Percentiles rank a stretch among this genome's conserved stretches.
phyloP scores from a whole-genome alignment of 106 monocot species.

The Platanthera guangdongensis region DNA sequence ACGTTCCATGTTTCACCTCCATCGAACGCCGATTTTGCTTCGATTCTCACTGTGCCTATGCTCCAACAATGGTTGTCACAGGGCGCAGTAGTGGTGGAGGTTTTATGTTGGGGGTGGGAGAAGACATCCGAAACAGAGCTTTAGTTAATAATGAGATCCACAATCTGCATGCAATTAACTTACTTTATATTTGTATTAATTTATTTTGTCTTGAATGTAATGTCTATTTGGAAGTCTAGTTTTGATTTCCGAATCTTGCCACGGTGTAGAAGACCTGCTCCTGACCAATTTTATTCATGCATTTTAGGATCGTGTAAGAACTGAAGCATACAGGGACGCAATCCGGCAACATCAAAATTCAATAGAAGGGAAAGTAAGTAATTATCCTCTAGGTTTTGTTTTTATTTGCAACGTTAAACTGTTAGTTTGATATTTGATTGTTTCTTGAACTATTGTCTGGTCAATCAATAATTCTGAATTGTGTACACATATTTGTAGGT shows the following conservation, averaged over 20 bases:
- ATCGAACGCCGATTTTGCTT: too few species aligned
- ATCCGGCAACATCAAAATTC: slow-evolving; percentile 77
- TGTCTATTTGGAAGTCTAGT: background rate
- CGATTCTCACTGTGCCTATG: too few species aligned
- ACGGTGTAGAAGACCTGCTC: background rate
- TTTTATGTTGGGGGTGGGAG: too few species aligned
- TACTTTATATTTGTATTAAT: background rate
- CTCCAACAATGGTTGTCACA: too few species aligned
- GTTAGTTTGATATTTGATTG: background rate
- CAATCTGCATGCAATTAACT: background rate
- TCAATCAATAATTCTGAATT: slow-evolving; percentile 2
- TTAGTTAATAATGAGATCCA: background rate
- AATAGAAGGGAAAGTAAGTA: slow-evolving; percentile 73
- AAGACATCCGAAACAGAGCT: too few species aligned
- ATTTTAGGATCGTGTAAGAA: slow-evolving; percentile 73
- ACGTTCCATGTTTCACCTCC: too few species aligned
- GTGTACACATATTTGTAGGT: slow-evolving; percentile 35
- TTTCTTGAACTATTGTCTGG: background rate
- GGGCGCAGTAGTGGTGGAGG: too few species aligned
- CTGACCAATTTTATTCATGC: background rate
- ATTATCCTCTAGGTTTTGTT: background rate
- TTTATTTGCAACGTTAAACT: background rate
- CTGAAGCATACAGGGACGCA: slow-evolving; percentile 71
- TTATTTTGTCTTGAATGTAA: background rate
- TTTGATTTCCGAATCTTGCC: background rate